Conservation (phyloP, 2,329 filamentous ascomycete genomes). For the Alternaria alternata region DNA sequence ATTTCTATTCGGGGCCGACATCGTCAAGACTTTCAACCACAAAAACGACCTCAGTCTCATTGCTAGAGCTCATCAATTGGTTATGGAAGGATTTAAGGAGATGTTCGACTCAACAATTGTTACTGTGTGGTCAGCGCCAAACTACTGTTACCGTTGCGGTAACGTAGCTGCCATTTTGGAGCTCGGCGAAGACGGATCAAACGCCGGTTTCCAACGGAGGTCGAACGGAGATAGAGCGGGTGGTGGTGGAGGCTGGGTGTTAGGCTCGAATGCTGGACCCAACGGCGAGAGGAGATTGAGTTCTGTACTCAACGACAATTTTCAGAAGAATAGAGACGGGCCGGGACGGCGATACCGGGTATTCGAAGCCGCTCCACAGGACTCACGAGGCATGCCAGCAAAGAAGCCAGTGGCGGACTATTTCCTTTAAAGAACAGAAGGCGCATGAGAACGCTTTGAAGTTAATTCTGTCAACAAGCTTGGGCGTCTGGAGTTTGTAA, state of each 20-base stretch:
- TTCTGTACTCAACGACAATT: constrained; percentile 54
- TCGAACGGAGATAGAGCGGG: constrained; percentile 74
- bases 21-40: constrained; percentile 94
- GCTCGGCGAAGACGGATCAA: constrained; percentile 79
- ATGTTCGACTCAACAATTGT: constrained; percentile 94
- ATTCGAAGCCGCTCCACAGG: constrained; percentile 95
- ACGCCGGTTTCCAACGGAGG: constrained; percentile 56
- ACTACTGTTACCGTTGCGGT: constrained; percentile 65
- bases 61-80: constrained; percentile 92
- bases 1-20: constrained; percentile 94
- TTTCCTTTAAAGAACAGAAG: constrained; percentile 68
- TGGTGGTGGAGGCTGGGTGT: constrained; percentile 49
- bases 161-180: constrained; percentile 89
- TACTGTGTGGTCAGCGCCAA: constrained; percentile 93
- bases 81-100: constrained; percentile 99
- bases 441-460: background rate
- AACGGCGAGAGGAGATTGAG: constrained; percentile 40
- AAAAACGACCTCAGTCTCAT: constrained; percentile 91
- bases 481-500: constrained; percentile 8
- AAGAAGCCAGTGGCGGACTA: constrained; percentile 99
- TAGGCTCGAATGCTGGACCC: constrained; percentile 46
- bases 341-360: constrained; percentile 92
- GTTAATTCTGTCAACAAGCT: constrained; percentile 6
- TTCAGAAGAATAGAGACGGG: constrained; percentile 62
- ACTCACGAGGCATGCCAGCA: constrained; percentile 95